Evolutionary conservation across 140 eudicot genomes (phyloP).

Genomic region (Bidens hawaiensis): DNA sequence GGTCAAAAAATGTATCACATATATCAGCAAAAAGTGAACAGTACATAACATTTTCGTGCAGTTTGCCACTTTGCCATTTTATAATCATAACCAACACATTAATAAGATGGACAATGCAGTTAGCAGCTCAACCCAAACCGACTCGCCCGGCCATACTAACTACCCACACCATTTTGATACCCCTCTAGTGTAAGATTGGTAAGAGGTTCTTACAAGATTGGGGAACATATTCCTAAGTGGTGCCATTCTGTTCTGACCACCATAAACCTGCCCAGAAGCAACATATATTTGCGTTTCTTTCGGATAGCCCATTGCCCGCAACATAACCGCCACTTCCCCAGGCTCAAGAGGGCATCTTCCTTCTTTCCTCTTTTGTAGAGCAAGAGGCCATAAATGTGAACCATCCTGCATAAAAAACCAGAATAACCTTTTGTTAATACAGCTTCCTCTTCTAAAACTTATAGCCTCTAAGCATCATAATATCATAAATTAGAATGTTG

Average conservation of each 20-base stretch:
- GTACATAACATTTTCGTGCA: background rate
- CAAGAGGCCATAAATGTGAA: slow-evolving; percentile 94
- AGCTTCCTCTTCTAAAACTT: background rate
- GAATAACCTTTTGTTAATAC: slow-evolving; percentile 3
- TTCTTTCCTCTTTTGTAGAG: slow-evolving; percentile 92
- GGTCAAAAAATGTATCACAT: background rate
- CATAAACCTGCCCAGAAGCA: slow-evolving; percentile 98
- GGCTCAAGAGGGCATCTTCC: slow-evolving; percentile 99
- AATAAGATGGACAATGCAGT: background rate
- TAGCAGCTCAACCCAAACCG: background rate
- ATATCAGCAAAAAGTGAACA: background rate
- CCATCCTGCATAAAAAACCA: slow-evolving; percentile 61
- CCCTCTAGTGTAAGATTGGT: background rate
- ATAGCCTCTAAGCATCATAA: background rate
- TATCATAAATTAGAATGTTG: slow-evolving; percentile 3
- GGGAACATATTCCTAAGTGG: slow-evolving; percentile 99
- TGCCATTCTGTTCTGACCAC: slow-evolving; percentile 98
- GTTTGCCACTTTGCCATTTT: slow-evolving; percentile 1
- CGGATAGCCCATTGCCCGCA: slow-evolving; percentile 97
- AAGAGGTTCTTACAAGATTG: slow-evolving; percentile 62
- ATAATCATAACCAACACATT: background rate
- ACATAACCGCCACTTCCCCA: slow-evolving; percentile 96
- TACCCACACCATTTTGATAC: background rate
- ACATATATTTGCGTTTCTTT: slow-evolving; percentile 98
- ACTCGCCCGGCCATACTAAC: background rate